Evolutionary conservation across 495 filamentous ascomycete species (phyloP), one percentile per base, ranked within the genome.

Genomic region (Jackrogersella minutella): DNA sequence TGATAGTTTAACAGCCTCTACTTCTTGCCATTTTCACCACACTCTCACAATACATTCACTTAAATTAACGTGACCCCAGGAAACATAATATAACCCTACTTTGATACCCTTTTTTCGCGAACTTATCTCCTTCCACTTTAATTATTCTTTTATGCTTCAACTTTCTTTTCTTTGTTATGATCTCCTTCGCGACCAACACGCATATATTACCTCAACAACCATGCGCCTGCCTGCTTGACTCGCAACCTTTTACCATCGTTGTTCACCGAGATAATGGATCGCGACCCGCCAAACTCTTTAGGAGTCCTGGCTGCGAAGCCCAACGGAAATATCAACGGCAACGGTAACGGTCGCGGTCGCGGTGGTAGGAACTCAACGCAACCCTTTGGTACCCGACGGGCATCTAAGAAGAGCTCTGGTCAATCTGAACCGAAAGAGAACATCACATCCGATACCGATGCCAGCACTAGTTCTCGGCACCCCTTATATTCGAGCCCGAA

Each of bases 371-470:
- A 19, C 50, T 52, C 64, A 37, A 67, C 65, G 7, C 72, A 66
- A 41, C 58, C 61, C 14, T 66, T 63, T 49, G 55, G 61, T 24
- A 54, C 34, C n/a, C 57, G 50, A 62, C 66, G 46, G 40, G 30
- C 31, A 21, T 52, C 54, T 14, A 54, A 30, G 24, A 70, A 58
- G 31, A 41, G 24, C 52, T 55, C 34, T 14, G 39, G 43, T 9
- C 63, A 53, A 51, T 44, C 41, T 17, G 67, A 73, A 4, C 62
- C 26, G 8, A 74, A 73, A 61, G 72, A 74, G 24, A 70, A 69
- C 21, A 39, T 64, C 31, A 33, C 53, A 46, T 70, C 66, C 49
- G 72, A 71, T 17, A 51, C 46, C n/a, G 70, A 68, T 21, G 33
- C 37, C 31, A 61, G 50, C 8, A n/a, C 60, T 13, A 33, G 52